Conservation (phyloP, 2,329 filamentous ascomycete genomes). For the Dothideomycetes sp. region DNA sequence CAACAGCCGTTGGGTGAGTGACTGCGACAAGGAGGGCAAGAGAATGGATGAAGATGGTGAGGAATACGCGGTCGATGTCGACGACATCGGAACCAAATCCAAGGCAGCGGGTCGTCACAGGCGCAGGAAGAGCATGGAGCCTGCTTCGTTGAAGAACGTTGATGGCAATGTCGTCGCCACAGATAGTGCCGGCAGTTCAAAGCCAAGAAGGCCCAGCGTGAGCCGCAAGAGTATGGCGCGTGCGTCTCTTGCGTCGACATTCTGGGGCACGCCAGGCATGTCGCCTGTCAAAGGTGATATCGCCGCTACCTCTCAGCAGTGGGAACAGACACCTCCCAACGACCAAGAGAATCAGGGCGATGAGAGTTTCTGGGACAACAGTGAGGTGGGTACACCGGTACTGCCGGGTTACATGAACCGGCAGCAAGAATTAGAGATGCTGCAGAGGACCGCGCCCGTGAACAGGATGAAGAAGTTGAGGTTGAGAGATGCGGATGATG, state of each 20-base stretch:
- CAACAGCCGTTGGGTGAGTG: conserved; percentile 26
- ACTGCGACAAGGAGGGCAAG: conserved; percentile 20
- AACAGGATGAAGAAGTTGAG: conserved; percentile 22
- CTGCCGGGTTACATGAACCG: conserved; percentile 17
- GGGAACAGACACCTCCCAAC: not conserved
- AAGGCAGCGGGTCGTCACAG: conserved; percentile 16
- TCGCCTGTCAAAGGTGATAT: conserved; percentile 10
- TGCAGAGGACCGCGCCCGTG: conserved; percentile 24
- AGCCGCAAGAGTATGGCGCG: conserved; percentile 12
- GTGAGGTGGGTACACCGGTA: conserved; percentile 17
- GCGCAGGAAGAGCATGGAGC: conserved; percentile 26
- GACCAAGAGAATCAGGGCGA: conserved; percentile 15
- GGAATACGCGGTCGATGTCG: conserved; percentile 21
- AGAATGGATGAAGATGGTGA: conserved; percentile 21
- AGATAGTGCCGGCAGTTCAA: conserved; percentile 18
- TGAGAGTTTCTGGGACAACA: conserved; percentile 12
- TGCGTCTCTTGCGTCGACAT: conserved; percentile 8
- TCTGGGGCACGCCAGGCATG: conserved; percentile 8
- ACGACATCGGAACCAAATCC: conserved; percentile 13
- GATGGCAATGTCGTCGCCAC: conserved; percentile 22
- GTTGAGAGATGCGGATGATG: conserved; percentile 13
- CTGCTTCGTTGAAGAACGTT: conserved; percentile 18
- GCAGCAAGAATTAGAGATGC: conserved; percentile 9
- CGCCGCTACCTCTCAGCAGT: no score
- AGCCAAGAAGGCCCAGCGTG: conserved; percentile 12